Evolutionary conservation across 805 yeast genomes (phyloP).

Genomic region (Candida pseudoglaebosa): DNA sequence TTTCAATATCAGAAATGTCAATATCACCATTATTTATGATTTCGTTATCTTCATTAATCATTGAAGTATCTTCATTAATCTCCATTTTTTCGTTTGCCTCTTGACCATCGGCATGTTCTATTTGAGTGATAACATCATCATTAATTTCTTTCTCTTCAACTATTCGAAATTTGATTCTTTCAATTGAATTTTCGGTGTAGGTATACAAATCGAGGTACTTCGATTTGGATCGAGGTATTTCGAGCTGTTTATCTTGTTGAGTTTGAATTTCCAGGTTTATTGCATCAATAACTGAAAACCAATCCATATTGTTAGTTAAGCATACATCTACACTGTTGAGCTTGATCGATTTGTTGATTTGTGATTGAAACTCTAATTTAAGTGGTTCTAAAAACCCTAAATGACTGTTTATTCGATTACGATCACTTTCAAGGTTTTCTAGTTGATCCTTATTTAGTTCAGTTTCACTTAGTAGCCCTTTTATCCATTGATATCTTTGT

Average conservation of each 20-base stretch:
- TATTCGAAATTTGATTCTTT: constrained; percentile 34
- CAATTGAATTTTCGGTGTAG: constrained; percentile 47
- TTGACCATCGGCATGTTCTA: not conserved
- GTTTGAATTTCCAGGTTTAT: constrained; percentile 31
- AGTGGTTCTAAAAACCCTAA: constrained; percentile 30
- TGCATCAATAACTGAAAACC: constrained; percentile 28
- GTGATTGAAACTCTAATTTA: constrained; percentile 24
- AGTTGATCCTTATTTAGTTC: not conserved
- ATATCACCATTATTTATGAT: too few species aligned
- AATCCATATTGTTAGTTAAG: constrained; percentile 9
- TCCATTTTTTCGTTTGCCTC: not conserved
- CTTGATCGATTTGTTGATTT: constrained; percentile 11
- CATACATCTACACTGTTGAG: constrained; percentile 9
- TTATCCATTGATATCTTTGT: constrained; percentile 5
- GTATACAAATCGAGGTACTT: constrained; percentile 50
- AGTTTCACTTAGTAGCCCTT: not conserved
- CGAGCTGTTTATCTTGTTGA: constrained; percentile 28
- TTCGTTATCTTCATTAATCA: too few species aligned
- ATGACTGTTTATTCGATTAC: constrained; percentile 5
- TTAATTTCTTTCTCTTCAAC: constrained; percentile 9
- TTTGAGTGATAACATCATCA: not conserved
- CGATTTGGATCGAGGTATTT: constrained; percentile 35
- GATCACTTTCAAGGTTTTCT: constrained; percentile 4
- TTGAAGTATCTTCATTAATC: too few species aligned
- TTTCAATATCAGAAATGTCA: too few species aligned